Conservation (phyloP, 768 basidiomycete species). For the Podaxis sp. region DNA sequence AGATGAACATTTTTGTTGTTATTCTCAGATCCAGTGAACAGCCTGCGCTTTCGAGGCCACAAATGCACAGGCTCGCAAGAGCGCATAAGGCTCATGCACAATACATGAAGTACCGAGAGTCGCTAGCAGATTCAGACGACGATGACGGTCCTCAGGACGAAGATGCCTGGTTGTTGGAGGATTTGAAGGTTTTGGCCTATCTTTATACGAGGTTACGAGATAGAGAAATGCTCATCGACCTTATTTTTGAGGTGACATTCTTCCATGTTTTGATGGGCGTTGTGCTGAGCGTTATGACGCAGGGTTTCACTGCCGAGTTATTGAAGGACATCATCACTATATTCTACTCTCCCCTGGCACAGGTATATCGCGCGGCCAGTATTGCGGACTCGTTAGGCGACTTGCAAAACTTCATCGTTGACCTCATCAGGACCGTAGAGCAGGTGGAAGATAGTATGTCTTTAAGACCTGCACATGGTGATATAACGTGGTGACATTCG, state of each 20-base stretch:
- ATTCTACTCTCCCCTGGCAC: conserved; percentile 94
- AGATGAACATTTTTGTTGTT: conserved; percentile 72
- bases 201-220: conserved; percentile 81
- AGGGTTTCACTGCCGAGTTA: conserved; percentile 94
- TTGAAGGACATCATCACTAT: conserved; percentile 99
- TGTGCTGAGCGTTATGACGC: neutral
- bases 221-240: conserved; percentile 85
- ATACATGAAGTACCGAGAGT: conserved; percentile 64
- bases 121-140: conserved; percentile 80
- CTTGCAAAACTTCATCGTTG: conserved; percentile 91
- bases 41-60: conserved; percentile 71
- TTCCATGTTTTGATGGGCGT: neutral
- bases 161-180: conserved; percentile 96
- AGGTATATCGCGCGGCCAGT: conserved; percentile 96
- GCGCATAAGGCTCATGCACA: conserved; percentile 74
- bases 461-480: neutral
- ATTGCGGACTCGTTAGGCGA: conserved; percentile 93
- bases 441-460: conserved; percentile 82
- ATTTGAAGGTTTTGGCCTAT: conserved; percentile 76
- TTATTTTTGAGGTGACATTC: conserved; percentile 85
- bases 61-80: conserved; percentile 77
- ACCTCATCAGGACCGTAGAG: conserved; percentile 93
- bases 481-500: conserved; percentile 6
- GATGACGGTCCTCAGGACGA: conserved; percentile 93
- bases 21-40: conserved; percentile 78